Base-by-base conservation (phyloP, 2,329 filamentous ascomycete species). In the Phaeoacremonium minimum region DNA sequence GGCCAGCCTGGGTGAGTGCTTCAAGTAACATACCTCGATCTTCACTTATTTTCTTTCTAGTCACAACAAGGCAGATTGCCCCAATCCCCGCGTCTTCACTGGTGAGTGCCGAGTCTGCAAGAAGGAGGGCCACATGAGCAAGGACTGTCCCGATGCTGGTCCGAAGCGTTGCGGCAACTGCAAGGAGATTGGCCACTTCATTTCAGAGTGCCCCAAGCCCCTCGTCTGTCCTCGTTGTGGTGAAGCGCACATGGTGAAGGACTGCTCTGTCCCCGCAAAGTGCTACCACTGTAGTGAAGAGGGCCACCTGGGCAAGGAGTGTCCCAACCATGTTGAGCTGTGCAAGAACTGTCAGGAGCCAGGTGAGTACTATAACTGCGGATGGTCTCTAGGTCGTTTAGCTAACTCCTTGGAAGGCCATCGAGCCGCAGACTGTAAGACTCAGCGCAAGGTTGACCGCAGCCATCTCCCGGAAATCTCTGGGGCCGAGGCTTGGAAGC, bases 321-420 rank as follows among this genome's bases (percentile, higher is more conserved):
- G 76, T 48, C 71, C 43, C 32, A 38, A 15, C 60, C 58, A 43
- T 73, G 72, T 55, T 57, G 66, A 19, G 74, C 74, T 42, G 7
- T 86, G 82, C 58, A 67, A 67, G 33, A 80, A 83, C 50, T 87
- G 83, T 50, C 63, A 71, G 18, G 57, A 78, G 45, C 71, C 77
- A 49, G 80, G 80, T 78, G 52, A 45, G 61, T 48, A 17, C 22
- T 26, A n/a, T 26, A 9, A n/a, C 9, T 26, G 22, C n/a, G 9
- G 22, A n/a, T 26, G 9, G 22, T 26, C 22, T 26, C 22, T n/a
- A n/a, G n/a, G n/a, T 30, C 18, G 18, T 32, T 7, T 18, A 18
- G 22, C 37, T 45, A 15, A 38, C 46, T 38, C 15, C 38, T 31
- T 33, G 19, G 6, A 29, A 81, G 79, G 77, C 2, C 81, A 87